Evolutionary conservation across 495 filamentous ascomycete genomes (phyloP).

Genomic region (Entonaema liquescens): DNA sequence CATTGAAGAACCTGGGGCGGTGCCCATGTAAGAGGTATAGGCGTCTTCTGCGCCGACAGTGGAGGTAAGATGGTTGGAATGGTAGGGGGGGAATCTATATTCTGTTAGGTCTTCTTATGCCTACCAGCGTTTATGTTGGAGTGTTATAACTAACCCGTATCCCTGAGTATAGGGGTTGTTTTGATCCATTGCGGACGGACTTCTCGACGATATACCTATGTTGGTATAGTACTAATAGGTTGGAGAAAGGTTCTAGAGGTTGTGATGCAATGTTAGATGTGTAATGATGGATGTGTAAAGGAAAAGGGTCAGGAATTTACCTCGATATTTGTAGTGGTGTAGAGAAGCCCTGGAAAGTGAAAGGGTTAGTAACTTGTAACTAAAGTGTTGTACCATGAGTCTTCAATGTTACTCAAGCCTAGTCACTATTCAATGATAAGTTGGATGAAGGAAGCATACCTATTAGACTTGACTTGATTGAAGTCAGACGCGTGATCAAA

Average conservation of each 20-base stretch:
- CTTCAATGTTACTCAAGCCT: not conserved
- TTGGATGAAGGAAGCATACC: not conserved
- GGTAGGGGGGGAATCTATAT: not conserved
- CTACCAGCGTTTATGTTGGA: not conserved
- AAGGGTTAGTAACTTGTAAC: not conserved
- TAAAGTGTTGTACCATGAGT: not conserved
- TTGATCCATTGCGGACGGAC: not conserved
- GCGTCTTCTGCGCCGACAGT: not conserved
- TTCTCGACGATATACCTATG: not conserved
- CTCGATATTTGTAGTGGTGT: not conserved
- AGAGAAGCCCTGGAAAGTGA: not conserved
- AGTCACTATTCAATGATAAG: not conserved
- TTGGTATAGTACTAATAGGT: not conserved
- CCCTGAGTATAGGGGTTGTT: not conserved
- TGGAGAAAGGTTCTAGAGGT: not conserved
- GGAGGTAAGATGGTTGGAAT: not conserved
- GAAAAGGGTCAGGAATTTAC: not conserved
- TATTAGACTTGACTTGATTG: not conserved
- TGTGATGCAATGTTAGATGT: not conserved
- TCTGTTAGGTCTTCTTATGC: not conserved
- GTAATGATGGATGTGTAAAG: not conserved
- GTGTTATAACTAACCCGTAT: not conserved
- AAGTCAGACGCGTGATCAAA: not conserved
- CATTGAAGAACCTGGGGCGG: too few species aligned
- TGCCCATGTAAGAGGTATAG: not conserved